Percentiles rank a stretch among this genome's conserved stretches.
Conservation (phyloP, 306 rosid genomes). For the Benincasa hispida region DNA sequence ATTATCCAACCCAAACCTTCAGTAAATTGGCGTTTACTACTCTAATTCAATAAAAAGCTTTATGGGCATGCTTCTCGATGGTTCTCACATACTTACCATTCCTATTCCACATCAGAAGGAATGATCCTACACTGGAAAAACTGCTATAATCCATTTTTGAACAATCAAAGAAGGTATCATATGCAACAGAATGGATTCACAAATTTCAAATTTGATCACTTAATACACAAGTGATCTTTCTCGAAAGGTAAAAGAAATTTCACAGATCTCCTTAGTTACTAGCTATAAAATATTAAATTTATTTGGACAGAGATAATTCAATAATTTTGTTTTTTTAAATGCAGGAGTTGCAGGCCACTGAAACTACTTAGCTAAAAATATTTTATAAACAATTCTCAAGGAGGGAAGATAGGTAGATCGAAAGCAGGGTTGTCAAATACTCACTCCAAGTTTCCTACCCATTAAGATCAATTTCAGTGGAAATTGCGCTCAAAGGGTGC, state of each 20-base stretch:
- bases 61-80: not conserved
- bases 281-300: not conserved
- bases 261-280: not conserved
- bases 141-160: not conserved
- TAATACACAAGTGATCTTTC: not conserved
- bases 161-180: not conserved
- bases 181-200: not conserved
- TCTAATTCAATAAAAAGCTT: not conserved
- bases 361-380: not conserved
- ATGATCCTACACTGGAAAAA: not conserved
- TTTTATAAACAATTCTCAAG: not conserved
- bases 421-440: not conserved
- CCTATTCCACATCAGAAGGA: not conserved
- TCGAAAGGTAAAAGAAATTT: not conserved
- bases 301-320: not conserved
- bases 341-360: not conserved
- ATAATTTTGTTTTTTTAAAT: not conserved
- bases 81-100: not conserved
- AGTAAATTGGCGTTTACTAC: not conserved
- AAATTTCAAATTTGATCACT: not conserved
- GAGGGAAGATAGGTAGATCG: not conserved
- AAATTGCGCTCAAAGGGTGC: not conserved
- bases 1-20: not conserved
- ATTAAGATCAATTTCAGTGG: not conserved
- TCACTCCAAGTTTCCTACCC: not conserved